A percentile compares a stretch with the other conserved stretches of the same genome.
Evolutionary conservation across 495 filamentous ascomycete species (phyloP).

Genomic region (Delitschia confertaspora): DNA sequence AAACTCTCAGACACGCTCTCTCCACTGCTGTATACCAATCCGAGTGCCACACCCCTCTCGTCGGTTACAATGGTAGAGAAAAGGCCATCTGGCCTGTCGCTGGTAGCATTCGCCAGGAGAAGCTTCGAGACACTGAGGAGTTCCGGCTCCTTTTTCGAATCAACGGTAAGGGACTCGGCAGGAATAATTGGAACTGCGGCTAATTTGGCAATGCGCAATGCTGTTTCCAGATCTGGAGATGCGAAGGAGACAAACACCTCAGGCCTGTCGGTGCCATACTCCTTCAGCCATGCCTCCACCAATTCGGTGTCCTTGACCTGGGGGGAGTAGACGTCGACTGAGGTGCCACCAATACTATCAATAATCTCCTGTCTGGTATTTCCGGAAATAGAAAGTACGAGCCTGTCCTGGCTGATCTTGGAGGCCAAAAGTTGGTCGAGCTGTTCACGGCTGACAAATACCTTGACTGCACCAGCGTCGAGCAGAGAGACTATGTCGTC

Average conservation of each 20-base stretch:
- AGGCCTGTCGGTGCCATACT: slow-evolving; percentile 38
- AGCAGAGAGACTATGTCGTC: slow-evolving; percentile 72
- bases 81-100: slow-evolving; percentile 77
- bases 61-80: slow-evolving; percentile 83
- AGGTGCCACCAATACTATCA: slow-evolving; percentile 44
- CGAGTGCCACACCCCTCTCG: slow-evolving; percentile 75
- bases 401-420: slow-evolving; percentile 48
- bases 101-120: slow-evolving; percentile 58
- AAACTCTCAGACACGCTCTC: slow-evolving; percentile 84
- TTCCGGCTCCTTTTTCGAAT: slow-evolving; percentile 40
- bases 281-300: slow-evolving; percentile 37
- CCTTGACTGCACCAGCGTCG: slow-evolving; percentile 76
- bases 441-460: slow-evolving; percentile 55
- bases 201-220: slow-evolving; percentile 40
- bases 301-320: slow-evolving; percentile 41
- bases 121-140: slow-evolving; percentile 60
- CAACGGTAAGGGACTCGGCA: slow-evolving; percentile 56
- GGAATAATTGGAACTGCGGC: slow-evolving; percentile 73
- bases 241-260: slow-evolving; percentile 43
- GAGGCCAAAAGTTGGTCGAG: slow-evolving; percentile 53
- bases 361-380: slow-evolving; percentile 45
- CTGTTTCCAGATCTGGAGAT: slow-evolving; percentile 40
- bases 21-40: slow-evolving; percentile 84
- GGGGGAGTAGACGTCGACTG: slow-evolving; percentile 40
- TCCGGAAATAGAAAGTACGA: slow-evolving; percentile 38